Conservation (phyloP, 306 rosid species). For the Prunus dulcis region DNA sequence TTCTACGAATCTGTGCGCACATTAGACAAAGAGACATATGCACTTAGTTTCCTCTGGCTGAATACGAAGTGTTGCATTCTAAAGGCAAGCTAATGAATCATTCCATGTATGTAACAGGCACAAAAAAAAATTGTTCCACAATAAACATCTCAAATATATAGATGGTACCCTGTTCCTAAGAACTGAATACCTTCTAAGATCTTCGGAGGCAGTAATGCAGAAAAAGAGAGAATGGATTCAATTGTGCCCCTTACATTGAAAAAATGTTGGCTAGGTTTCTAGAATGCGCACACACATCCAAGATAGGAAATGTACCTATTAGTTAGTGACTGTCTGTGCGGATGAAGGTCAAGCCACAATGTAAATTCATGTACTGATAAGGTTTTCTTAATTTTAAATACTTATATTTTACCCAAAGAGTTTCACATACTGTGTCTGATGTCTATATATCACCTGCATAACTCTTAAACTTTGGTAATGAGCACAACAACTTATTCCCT, state of each 20-base stretch:
- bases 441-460: background rate
- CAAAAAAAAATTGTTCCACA: background rate
- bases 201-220: background rate
- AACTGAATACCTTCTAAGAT: background rate
- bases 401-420: background rate
- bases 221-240: background rate
- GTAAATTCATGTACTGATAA: constrained; percentile 2
- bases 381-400: background rate
- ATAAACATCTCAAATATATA: background rate
- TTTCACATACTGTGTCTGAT: constrained; percentile 2
- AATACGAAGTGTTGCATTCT: background rate
- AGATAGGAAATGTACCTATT: background rate
- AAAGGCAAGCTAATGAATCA: background rate
- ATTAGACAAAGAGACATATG: constrained; percentile 9
- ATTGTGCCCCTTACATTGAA: background rate
- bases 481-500: background rate
- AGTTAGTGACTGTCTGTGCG: background rate
- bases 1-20: constrained; percentile 51
- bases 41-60: constrained; percentile 5
- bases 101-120: background rate
- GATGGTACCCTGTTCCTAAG: background rate
- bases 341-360: background rate
- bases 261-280: background rate
- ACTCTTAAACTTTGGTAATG: background rate
- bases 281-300: background rate